Evolutionary conservation across 768 basidiomycete species (phyloP), one percentile per base, ranked within the genome.

Genomic region (Lentinula sp.): DNA sequence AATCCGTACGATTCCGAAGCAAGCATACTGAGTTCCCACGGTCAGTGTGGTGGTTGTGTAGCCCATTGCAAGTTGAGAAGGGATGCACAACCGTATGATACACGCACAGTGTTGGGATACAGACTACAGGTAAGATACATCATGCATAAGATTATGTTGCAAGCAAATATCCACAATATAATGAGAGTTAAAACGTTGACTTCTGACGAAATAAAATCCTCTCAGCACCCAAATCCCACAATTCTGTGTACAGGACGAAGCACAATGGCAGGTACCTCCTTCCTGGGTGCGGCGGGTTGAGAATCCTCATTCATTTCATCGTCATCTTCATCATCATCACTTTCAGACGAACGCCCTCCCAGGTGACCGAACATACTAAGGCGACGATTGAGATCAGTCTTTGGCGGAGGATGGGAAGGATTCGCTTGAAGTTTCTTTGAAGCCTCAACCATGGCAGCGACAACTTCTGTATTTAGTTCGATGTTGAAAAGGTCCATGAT

Each of bases 401-500:
- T 39, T 75, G 76, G 46, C 73, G 75, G 23, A 76, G 78, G 61
- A 76, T 76, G 76, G 8, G 70, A 72, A 0, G 76, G 77, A 60
- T 75, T 75, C 13, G 80, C 80, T 62, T 79, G 80, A 49, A 91
- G 75, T 9, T 76, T 70, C 45, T 76, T 71, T 1, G 81, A 81
- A 48, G 79, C 82, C 32, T 82, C 82, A 18, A 74, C 74, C 35
- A 94, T 75, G 23, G 77, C 75, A 55, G 74, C 75, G 45, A 88
- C 81, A 40, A 87, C 73, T 45, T 86, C 81, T 42, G 77, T 76
- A 65, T 91, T 84, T 56, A 97, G 74, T 43, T 89, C 87, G 57
- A 95, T 75, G 67, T 88, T 89, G 79, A 99, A 99, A 5, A 98
- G 79, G 62, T 99, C 96, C 62, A 98, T 73, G 64, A 98, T 88